These are phyloP conservation scores for Ceratocystiopsis brevicomis DNA, from an alignment of 2,329 filamentous ascomycete species.

Conservation along the genomic window DNA sequence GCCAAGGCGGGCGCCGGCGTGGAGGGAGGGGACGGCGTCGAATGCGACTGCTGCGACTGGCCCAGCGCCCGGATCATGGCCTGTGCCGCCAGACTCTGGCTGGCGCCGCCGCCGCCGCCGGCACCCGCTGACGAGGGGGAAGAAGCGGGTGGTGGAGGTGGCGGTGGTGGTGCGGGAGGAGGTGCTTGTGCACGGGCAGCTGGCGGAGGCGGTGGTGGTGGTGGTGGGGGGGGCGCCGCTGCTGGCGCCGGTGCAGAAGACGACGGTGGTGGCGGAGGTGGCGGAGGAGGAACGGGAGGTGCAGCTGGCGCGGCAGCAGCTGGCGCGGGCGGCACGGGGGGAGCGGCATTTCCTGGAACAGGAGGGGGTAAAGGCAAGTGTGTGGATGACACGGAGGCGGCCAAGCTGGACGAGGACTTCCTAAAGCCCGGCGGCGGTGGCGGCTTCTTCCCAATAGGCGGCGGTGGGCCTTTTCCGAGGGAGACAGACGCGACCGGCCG, in stretches of 20 bases:
- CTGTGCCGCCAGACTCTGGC: slow-evolving; percentile 20
- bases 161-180: slow-evolving; percentile 17
- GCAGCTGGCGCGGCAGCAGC: slow-evolving; percentile 17
- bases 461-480: slow-evolving; percentile 45
- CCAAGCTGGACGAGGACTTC: slow-evolving; percentile 27
- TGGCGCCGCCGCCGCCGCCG: slow-evolving; percentile 14
- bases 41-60: too few species aligned
- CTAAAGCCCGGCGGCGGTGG: slow-evolving; percentile 41
- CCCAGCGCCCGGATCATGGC: slow-evolving; percentile 17
- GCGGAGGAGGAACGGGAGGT: slow-evolving; percentile 20
- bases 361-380: too few species aligned
- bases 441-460: slow-evolving; percentile 59
- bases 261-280: slow-evolving; percentile 22
- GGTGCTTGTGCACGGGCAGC: slow-evolving; percentile 11
- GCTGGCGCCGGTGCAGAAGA: slow-evolving; percentile 15
- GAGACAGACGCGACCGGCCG: slow-evolving; percentile 44
- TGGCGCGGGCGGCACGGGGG: slow-evolving; percentile 3
- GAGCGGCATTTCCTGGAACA: background rate
- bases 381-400: background rate
- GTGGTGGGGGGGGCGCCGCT: slow-evolving; percentile 24
- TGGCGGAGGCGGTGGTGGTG: slow-evolving; percentile 16
- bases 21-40: too few species aligned
- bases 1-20: too few species aligned
- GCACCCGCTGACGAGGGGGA: slow-evolving; percentile 18
- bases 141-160: slow-evolving; percentile 18